Base-by-base conservation (phyloP, 73 alveolate species). In the Tetrahymena borealis region DNA sequence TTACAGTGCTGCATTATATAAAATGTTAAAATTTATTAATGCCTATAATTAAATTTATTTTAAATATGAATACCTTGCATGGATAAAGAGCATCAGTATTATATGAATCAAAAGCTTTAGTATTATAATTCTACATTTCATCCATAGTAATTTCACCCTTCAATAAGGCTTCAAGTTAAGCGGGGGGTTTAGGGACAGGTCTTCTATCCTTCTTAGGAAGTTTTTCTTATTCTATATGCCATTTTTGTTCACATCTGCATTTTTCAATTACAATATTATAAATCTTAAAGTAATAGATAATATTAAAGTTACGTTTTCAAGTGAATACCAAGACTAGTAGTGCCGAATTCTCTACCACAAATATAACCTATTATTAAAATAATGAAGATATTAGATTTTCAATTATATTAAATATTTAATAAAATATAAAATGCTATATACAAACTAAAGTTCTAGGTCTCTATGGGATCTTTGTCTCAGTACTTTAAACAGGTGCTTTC, bases 291-390 rank as follows among this genome's bases (percentile, higher is more conserved):
- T 0, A 0, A n/a, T 24, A 39, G 28, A 60, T 1, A 20, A 60
- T 60, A 43, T 6, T n/a, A n/a, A 15, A 33, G 94, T 91, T 98
- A 97, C 32, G 95, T 91, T 91, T 96, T 97, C 38, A 95, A 38
- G 91, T 97, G 99, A 91, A 97, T 96, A 79, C 95, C 94, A 9
- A 97, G 79, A 20, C 97, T 91, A 39, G 97, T 92, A 28, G 98
- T 97, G 33, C 99, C 99, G 39, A 91, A 97, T 94, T 97, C 99
- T 93, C 99, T 96, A 77, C 99, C 99, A 78, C 99, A 97, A 20
- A 97, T 93, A 85, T 97, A 97, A 90, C 99, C 85, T 60, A 15
- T 20, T 60, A 18, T 40, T 8, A 40, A n/a, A n/a, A n/a, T n/a
- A n/a, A n/a, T n/a, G n/a, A n/a, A n/a, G n/a, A n/a, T n/a, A n/a